These are phyloP conservation scores for Hypoxylon crocopeplum DNA, from an alignment of 495 filamentous ascomycete genomes.

Conservation along the genomic window DNA sequence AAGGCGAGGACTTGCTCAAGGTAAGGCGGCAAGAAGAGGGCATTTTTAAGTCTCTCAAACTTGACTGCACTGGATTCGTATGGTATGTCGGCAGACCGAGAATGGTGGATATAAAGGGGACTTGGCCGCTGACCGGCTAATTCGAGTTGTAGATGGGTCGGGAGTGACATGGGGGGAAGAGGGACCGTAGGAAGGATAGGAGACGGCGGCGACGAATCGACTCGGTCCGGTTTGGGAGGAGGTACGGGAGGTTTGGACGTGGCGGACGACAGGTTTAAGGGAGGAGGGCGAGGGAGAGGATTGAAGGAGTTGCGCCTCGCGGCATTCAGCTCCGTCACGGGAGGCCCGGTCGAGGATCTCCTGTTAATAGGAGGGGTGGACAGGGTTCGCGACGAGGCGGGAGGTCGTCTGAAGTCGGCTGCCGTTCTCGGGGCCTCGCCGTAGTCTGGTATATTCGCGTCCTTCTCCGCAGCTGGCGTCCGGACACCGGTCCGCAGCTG, in stretches of 20 bases:
- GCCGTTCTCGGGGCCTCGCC: conserved; percentile 27
- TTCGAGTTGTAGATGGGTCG: conserved; percentile 88
- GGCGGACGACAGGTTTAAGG: conserved; percentile 32
- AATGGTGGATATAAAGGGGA: conserved; percentile 85
- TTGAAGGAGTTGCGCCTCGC: conserved; percentile 44
- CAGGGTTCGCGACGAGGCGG: conserved; percentile 45
- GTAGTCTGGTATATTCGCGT: conserved; percentile 1
- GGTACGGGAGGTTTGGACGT: conserved; percentile 18
- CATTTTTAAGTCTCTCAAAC: conserved; percentile 90
- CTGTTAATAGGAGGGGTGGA: conserved; percentile 54
- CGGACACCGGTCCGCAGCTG: conserved; percentile 29
- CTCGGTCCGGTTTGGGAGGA: conserved; percentile 29
- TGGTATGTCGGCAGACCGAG: conserved; percentile 73
- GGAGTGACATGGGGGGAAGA: conserved; percentile 83
- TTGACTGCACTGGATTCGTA: conserved; percentile 98
- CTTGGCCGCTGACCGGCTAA: conserved; percentile 81
- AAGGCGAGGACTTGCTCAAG: conserved; percentile 89
- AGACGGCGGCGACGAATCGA: conserved; percentile 58
- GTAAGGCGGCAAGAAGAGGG: conserved; percentile 78
- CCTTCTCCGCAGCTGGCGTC: conserved; percentile 3
- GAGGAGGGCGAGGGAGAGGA: conserved; percentile 40
- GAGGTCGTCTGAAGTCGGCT: conserved; percentile 39
- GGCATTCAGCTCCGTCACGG: conserved; percentile 26
- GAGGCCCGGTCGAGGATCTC: conserved; percentile 40
- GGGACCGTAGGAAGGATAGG: conserved; percentile 76